These are phyloP conservation scores for Castanea mollissima DNA, from an alignment of 306 rosid species.

Conservation along the genomic window DNA sequence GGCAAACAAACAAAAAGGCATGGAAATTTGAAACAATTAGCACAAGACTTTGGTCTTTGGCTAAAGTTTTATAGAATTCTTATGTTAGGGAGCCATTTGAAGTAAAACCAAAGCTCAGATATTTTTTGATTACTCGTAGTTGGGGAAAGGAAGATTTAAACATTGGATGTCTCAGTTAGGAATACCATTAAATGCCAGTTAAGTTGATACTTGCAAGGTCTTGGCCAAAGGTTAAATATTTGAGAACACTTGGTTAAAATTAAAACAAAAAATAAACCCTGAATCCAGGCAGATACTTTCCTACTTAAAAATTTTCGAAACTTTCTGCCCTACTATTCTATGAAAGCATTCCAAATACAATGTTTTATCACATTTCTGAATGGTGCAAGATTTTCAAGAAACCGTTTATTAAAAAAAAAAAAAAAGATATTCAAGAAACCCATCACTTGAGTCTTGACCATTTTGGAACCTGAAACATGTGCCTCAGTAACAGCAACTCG, in stretches of 20 bases:
- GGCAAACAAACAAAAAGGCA: background rate
- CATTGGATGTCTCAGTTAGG: too few species aligned
- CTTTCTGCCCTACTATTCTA: background rate
- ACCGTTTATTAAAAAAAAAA: background rate
- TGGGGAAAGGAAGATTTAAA: too few species aligned
- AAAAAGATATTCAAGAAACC: constrained; percentile 19
- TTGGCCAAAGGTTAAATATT: too few species aligned
- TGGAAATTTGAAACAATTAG: background rate
- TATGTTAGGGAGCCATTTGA: background rate
- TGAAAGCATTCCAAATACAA: background rate
- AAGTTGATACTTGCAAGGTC: too few species aligned
- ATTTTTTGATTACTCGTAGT: too few species aligned
- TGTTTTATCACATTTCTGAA: background rate
- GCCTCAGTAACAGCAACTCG: background rate
- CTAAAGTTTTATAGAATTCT: background rate
- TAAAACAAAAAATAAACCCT: background rate
- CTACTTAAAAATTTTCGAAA: background rate
- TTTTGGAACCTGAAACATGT: background rate
- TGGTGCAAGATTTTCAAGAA: constrained; percentile 15
- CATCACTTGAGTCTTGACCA: constrained; percentile 4
- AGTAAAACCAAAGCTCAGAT: background rate
- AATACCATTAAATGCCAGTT: too few species aligned
- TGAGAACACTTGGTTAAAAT: background rate
- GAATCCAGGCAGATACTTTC: background rate
- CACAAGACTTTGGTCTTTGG: background rate